These are phyloP conservation scores for Claviceps paspali DNA, from an alignment of 2,329 filamentous ascomycete species.

Conservation along the genomic window DNA sequence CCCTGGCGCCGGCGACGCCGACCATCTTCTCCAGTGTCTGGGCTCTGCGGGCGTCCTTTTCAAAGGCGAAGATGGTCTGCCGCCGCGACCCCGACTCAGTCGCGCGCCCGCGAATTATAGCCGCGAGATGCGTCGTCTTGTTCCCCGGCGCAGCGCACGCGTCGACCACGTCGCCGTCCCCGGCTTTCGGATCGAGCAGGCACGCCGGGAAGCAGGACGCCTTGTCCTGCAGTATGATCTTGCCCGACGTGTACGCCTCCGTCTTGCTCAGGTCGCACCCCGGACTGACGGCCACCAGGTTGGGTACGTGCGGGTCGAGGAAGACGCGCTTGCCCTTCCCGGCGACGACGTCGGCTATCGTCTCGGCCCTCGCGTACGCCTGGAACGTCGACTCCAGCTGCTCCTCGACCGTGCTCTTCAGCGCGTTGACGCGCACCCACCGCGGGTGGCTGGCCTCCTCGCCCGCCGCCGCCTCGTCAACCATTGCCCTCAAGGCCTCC, in stretches of 20 bases:
- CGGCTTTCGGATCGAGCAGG: constrained; percentile 52
- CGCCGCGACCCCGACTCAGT: constrained; percentile 19
- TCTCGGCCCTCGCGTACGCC: constrained; percentile 39
- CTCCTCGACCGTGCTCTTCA: constrained; percentile 54
- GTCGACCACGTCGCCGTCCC: constrained; percentile 71
- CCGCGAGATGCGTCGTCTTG: constrained; percentile 87
- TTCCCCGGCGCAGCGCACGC: constrained; percentile 91
- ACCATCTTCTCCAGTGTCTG: constrained; percentile 77
- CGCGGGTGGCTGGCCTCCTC: constrained; percentile 54
- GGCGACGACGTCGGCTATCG: constrained; percentile 40
- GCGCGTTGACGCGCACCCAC: constrained; percentile 78
- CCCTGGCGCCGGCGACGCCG: constrained; percentile 53
- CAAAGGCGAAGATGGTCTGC: constrained; percentile 56
- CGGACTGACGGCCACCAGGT: constrained; percentile 65
- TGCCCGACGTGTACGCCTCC: constrained; percentile 57
- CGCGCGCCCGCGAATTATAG: constrained; percentile 41
- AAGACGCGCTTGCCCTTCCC: constrained; percentile 38
- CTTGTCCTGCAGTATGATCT: constrained; percentile 87
- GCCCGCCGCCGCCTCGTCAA: constrained; percentile 35
- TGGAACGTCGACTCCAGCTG: constrained; percentile 65
- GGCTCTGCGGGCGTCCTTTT: constrained; percentile 57
- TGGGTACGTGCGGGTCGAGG: constrained; percentile 69
- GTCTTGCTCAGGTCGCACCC: constrained; percentile 57
- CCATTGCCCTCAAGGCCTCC: constrained; percentile 44
- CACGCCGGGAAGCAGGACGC: constrained; percentile 94